Evolutionary conservation across 2,329 filamentous ascomycete genomes (phyloP).

Genomic region (Penicillium corylophilum): DNA sequence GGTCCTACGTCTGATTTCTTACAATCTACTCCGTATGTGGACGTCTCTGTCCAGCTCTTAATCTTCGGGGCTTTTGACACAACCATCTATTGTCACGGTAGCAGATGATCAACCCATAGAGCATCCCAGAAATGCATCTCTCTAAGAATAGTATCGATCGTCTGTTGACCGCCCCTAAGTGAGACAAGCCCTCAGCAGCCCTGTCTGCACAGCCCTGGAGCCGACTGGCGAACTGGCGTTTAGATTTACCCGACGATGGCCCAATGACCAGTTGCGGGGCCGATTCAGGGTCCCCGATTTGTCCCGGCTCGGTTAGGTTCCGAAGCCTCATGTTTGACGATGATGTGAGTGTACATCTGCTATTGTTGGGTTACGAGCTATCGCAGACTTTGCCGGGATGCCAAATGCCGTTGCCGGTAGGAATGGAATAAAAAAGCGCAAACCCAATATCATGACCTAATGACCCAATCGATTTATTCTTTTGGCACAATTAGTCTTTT

Average conservation of each 20-base stretch:
- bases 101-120: slow-evolving; percentile 6
- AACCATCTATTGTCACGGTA: slow-evolving; percentile 11
- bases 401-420: background rate
- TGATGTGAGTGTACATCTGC: background rate
- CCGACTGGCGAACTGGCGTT: background rate
- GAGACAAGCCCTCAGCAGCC: background rate
- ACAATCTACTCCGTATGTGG: background rate
- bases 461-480: background rate
- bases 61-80: background rate
- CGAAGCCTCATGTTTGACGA: slow-evolving; percentile 7
- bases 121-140: slow-evolving; percentile 1
- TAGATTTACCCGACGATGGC: slow-evolving; percentile 1
- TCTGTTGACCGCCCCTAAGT: background rate
- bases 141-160: slow-evolving; percentile 10
- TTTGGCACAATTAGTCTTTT: background rate
- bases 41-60: background rate
- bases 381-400: background rate
- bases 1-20: background rate
- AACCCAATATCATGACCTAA: background rate
- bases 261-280: slow-evolving; percentile 7
- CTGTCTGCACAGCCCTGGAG: background rate
- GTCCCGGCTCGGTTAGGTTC: slow-evolving; percentile 16
- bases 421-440: too few relatives aligned
- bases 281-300: slow-evolving; percentile 13
- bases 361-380: background rate